A percentile compares a stretch with the other conserved stretches of the same genome.
phyloP scores from a whole-genome alignment of 148 eudicot species.

The Linanthus parryae region DNA sequence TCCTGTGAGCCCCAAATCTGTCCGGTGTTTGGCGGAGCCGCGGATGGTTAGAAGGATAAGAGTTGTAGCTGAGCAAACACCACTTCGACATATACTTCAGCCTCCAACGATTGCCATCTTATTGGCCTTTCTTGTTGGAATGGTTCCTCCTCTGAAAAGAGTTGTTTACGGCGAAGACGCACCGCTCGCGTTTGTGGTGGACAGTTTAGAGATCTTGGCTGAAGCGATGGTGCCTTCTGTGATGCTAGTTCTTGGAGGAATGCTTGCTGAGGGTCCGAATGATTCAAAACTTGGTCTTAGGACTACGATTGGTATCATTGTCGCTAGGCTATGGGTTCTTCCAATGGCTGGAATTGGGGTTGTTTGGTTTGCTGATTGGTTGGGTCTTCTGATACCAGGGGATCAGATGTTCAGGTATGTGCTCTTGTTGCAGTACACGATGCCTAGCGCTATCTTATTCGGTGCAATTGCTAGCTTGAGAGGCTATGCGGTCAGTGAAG shows the following conservation, averaged over 20 bases:
- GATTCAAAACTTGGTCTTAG: constrained; percentile 55
- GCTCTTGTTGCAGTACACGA: constrained; percentile 74
- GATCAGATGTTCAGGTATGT: constrained; percentile 75
- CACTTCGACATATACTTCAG: constrained; percentile 54
- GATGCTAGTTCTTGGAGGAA: constrained; percentile 82
- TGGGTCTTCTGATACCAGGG: constrained; percentile 42
- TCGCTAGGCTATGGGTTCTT: constrained; percentile 66
- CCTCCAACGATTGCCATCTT: constrained; percentile 79
- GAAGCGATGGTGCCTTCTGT: constrained; percentile 86
- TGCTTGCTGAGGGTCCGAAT: constrained; percentile 84
- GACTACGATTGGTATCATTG: constrained; percentile 57
- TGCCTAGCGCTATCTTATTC: constrained; percentile 83
- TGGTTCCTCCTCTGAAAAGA: constrained; percentile 59
- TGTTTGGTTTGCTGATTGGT: constrained; percentile 35
- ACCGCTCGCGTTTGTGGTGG: constrained; percentile 42
- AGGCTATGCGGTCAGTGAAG: constrained; percentile 83
- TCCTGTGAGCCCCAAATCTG: constrained; percentile 33
- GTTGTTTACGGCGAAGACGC: constrained; percentile 60
- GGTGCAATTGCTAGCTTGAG: constrained; percentile 96
- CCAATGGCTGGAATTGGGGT: constrained; percentile 75
- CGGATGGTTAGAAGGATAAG: constrained; percentile 60
- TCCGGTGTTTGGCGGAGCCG: constrained; percentile 68
- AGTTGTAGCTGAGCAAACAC: constrained; percentile 70
- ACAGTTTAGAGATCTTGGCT: constrained; percentile 60
- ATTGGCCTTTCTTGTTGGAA: constrained; percentile 58